Evolutionary conservation across 1,284 basidiomycete species (phyloP).

Genomic region (Moesziomyces globuligerus): DNA sequence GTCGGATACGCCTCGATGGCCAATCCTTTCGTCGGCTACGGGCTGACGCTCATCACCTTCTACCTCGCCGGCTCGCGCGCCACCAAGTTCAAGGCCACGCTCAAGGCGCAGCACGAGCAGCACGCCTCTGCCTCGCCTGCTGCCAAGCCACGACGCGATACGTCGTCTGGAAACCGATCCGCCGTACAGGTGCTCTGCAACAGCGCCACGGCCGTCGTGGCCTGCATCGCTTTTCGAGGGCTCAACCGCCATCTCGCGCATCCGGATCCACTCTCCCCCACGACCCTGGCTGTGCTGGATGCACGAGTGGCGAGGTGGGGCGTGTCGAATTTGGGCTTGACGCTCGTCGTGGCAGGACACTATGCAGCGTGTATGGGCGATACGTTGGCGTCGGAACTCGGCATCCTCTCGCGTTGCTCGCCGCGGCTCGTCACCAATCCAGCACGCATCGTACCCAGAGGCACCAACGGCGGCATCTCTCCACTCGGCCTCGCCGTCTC

Average conservation of each 20-base stretch:
- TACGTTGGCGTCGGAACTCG: slow-evolving; percentile 58
- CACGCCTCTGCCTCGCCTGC: slow-evolving; percentile 1
- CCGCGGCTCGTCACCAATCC: slow-evolving; percentile 68
- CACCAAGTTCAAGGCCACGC: slow-evolving; percentile 75
- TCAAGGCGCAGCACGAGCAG: slow-evolving; percentile 78
- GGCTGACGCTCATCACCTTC: slow-evolving; percentile 52
- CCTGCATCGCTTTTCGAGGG: slow-evolving; percentile 16
- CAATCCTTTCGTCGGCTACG: slow-evolving; percentile 54
- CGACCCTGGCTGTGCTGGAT: slow-evolving; percentile 1
- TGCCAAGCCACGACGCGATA: slow-evolving; percentile 26
- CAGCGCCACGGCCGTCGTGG: slow-evolving; percentile 20
- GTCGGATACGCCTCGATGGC: slow-evolving; percentile 59
- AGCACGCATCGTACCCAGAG: slow-evolving; percentile 87
- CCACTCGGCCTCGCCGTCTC: slow-evolving; percentile 79
- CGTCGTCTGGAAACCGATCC: slow-evolving; percentile 43
- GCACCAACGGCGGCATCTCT: slow-evolving; percentile 90
- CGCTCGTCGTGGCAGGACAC: slow-evolving; percentile 49
- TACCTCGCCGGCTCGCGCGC: slow-evolving; percentile 81
- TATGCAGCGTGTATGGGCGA: slow-evolving; percentile 62
- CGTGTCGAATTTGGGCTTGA: slow-evolving; percentile 13
- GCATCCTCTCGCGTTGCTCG: slow-evolving; percentile 47
- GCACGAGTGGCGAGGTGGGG: background rate
- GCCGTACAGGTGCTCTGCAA: slow-evolving; percentile 59
- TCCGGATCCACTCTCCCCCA: slow-evolving; percentile 14
- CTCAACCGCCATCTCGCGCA: background rate